These are phyloP conservation scores for Plenodomus lindquistii DNA, from an alignment of 2,329 filamentous ascomycete genomes.

Conservation along the genomic window DNA sequence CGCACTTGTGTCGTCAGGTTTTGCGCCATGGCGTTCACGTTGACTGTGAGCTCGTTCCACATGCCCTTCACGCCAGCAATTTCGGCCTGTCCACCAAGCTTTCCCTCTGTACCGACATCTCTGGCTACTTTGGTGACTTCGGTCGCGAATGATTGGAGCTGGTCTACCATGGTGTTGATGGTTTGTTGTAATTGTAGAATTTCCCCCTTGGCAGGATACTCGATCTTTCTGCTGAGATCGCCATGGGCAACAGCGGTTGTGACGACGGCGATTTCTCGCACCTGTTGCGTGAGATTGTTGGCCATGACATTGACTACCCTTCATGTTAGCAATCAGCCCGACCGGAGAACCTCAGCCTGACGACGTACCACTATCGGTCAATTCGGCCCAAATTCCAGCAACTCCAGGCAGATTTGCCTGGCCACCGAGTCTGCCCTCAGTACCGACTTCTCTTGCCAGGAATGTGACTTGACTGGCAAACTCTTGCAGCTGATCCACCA, in stretches of 20 bases:
- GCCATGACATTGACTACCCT: slow-evolving; percentile 89
- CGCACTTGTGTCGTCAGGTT: slow-evolving; percentile 58
- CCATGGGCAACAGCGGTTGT: slow-evolving; percentile 94
- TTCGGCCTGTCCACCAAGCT: slow-evolving; percentile 65
- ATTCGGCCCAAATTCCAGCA: slow-evolving; percentile 95
- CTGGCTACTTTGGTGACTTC: slow-evolving; percentile 67
- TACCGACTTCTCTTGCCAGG: slow-evolving; percentile 93
- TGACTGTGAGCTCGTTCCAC: slow-evolving; percentile 66
- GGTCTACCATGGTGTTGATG: slow-evolving; percentile 70
- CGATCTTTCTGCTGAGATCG: slow-evolving; percentile 94
- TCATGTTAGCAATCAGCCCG: slow-evolving; percentile 33
- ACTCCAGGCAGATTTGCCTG: slow-evolving; percentile 93
- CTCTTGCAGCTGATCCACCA: slow-evolving; percentile 97
- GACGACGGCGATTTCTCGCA: slow-evolving; percentile 95
- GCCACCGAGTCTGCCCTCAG: slow-evolving; percentile 89
- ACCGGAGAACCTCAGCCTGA: slow-evolving; percentile 16
- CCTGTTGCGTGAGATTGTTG: slow-evolving; percentile 96
- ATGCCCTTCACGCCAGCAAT: slow-evolving; percentile 68
- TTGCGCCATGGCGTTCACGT: slow-evolving; percentile 59
- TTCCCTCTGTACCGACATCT: slow-evolving; percentile 67
- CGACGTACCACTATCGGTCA: slow-evolving; percentile 65
- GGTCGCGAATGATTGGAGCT: slow-evolving; percentile 67
- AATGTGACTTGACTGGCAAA: slow-evolving; percentile 96
- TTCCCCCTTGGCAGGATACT: slow-evolving; percentile 89
- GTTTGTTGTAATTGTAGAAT: slow-evolving; percentile 95